Conservation (phyloP, 1,284 basidiomycete species). For the Rhodotorula sp. region DNA sequence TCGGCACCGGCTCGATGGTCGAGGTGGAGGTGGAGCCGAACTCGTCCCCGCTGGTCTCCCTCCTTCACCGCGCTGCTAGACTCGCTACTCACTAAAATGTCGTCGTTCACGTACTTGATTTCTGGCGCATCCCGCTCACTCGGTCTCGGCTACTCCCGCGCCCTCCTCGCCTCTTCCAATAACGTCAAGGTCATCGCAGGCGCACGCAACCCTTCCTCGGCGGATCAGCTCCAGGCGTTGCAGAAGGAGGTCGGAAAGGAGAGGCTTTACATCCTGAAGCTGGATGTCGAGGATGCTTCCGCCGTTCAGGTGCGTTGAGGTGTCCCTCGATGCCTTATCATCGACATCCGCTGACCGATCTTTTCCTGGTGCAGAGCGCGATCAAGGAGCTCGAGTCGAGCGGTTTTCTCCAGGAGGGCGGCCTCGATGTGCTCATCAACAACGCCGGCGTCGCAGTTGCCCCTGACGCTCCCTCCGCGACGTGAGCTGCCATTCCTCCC, state of each 20-base stretch:
- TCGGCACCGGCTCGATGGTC: too few relatives aligned
- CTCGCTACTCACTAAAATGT: neutral
- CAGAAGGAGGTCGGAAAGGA: neutral
- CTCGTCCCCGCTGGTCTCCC: too few relatives aligned
- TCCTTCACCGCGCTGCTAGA: too few relatives aligned
- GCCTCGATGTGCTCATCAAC: slow-evolving; percentile 12
- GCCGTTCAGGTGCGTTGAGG: neutral
- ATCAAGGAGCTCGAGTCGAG: slow-evolving; percentile 8
- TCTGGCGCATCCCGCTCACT: slow-evolving; percentile 20
- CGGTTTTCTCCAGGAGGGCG: slow-evolving; percentile 2
- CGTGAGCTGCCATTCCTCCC: neutral
- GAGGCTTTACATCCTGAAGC: slow-evolving; percentile 7
- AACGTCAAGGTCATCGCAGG: slow-evolving; percentile 6
- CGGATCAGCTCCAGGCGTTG: slow-evolving; percentile 5
- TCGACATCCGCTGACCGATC: too few relatives aligned
- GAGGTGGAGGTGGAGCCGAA: too few relatives aligned
- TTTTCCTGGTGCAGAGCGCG: neutral
- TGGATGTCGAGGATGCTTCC: neutral
- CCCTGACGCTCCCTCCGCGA: neutral
- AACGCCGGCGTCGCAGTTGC: slow-evolving; percentile 6
- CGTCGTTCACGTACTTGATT: slow-evolving; percentile 4
- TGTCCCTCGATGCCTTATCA: too few relatives aligned
- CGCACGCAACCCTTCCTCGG: slow-evolving; percentile 7
- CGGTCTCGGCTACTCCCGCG: slow-evolving; percentile 18
- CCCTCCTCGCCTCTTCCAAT: slow-evolving; percentile 3